Conservation (phyloP, 306 rosid genomes). For the Prosopis cineraria region DNA sequence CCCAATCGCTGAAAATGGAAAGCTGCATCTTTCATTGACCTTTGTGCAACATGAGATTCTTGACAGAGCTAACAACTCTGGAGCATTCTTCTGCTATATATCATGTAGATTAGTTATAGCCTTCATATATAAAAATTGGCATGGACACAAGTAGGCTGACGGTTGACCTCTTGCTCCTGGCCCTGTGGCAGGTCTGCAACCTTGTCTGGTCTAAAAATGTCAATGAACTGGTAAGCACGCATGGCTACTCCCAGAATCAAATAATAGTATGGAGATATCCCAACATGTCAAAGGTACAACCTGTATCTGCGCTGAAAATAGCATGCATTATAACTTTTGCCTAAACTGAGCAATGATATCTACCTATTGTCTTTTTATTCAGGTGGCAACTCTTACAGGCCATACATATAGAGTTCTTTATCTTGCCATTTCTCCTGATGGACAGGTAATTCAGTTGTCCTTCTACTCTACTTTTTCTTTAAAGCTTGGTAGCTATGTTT, state of each 20-base stretch:
- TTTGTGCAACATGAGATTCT: background rate
- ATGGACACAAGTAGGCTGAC: conserved; percentile 23
- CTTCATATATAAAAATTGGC: conserved; percentile 15
- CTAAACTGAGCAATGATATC: conserved; percentile 5
- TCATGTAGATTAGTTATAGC: background rate
- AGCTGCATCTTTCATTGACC: background rate
- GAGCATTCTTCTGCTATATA: background rate
- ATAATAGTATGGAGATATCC: conserved; percentile 99
- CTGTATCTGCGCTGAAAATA: background rate
- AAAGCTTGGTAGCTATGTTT: background rate
- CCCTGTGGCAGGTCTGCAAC: conserved; percentile 85
- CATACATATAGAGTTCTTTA: conserved; percentile 93
- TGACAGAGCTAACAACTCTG: background rate
- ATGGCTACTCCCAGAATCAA: conserved; percentile 97
- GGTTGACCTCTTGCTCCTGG: conserved; percentile 34
- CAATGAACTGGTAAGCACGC: conserved; percentile 97
- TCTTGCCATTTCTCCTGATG: conserved; percentile 98
- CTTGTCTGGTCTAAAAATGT: conserved; percentile 99
- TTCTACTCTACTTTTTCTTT: conserved; percentile 4
- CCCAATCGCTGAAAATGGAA: background rate
- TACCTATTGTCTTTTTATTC: conserved; percentile 33
- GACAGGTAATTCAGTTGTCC: conserved; percentile 71
- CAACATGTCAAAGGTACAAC: conserved; percentile 87
- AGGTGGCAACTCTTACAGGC: conserved; percentile 96
- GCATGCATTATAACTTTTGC: conserved; percentile 9